phyloP scores from a whole-genome alignment of 768 basidiomycete species.

The Plicaturopsis crispa region DNA sequence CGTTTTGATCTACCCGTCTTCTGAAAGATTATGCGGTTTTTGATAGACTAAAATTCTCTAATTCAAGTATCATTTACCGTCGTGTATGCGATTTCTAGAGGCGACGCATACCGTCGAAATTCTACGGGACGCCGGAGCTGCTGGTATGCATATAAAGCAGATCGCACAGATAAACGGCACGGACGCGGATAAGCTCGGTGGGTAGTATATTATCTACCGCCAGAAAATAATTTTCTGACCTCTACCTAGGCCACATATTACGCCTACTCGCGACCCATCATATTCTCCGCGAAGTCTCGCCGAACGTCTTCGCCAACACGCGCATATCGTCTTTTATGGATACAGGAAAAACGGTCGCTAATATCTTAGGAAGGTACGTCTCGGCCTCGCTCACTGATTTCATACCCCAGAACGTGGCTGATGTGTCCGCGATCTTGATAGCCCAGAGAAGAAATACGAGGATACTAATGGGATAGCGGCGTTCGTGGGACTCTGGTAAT shows the following conservation, averaged over 20 bases:
- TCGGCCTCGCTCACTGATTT: neutral
- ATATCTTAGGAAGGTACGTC: constrained; percentile 40
- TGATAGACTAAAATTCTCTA: neutral
- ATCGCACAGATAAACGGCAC: constrained; percentile 39
- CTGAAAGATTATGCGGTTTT: too few species aligned
- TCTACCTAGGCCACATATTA: constrained; percentile 52
- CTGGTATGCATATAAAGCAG: constrained; percentile 39
- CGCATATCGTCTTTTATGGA: constrained; percentile 64
- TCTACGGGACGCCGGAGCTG: constrained; percentile 53
- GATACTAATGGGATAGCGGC: constrained; percentile 62
- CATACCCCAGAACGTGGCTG: too few species aligned
- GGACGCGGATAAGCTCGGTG: constrained; percentile 46
- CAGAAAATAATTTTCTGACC: neutral
- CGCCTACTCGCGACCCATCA: constrained; percentile 77
- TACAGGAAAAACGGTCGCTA: constrained; percentile 48
- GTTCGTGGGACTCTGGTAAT: constrained; percentile 59
- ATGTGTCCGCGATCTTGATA: constrained; percentile 14
- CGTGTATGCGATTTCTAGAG: constrained; percentile 68
- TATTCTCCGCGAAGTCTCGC: constrained; percentile 59
- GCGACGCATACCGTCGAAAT: constrained; percentile 66
- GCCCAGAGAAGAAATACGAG: constrained; percentile 58
- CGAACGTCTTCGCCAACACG: constrained; percentile 68
- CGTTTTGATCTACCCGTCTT: constrained; percentile 14
- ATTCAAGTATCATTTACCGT: constrained; percentile 64
- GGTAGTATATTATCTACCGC: constrained; percentile 8